These are phyloP conservation scores for Blastocystis sp. DNA, from an alignment of 352 stramenopile genomes.

Conservation along the genomic window DNA sequence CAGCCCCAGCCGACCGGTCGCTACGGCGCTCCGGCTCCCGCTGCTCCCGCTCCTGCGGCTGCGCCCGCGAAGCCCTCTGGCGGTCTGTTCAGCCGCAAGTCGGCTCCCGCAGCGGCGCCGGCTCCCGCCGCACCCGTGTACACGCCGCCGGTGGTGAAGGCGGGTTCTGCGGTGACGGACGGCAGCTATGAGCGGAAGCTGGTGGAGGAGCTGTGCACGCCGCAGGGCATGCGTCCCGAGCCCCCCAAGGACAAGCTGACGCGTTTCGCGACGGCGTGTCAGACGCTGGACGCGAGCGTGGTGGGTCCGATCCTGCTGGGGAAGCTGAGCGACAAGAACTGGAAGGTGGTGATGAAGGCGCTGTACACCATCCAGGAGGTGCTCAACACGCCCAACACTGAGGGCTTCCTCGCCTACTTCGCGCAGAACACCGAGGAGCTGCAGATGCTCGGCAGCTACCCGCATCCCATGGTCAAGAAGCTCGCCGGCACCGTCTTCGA, in stretches of 20 bases:
- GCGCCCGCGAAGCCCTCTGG: background rate
- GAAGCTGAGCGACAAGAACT: conserved; percentile 54
- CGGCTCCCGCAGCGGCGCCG: background rate
- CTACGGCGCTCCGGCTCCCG: conserved; percentile 9
- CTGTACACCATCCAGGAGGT: conserved; percentile 52
- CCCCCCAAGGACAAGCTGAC: conserved; percentile 54
- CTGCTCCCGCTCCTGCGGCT: background rate
- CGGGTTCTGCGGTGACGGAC: conserved; percentile 28
- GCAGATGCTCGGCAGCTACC: conserved; percentile 24
- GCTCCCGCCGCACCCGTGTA: conserved; percentile 6
- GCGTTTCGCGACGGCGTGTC: conserved; percentile 18
- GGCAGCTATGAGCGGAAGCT: conserved; percentile 52
- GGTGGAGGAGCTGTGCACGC: conserved; percentile 50
- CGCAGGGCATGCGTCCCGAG: conserved; percentile 47
- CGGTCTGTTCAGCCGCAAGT: background rate
- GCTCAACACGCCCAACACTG: conserved; percentile 30
- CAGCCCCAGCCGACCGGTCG: background rate
- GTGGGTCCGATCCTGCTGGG: conserved; percentile 50
- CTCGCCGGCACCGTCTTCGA: conserved; percentile 20
- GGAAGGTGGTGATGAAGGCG: conserved; percentile 56
- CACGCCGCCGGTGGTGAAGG: conserved; percentile 27
- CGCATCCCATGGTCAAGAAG: conserved; percentile 56
- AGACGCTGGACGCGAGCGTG: conserved; percentile 37
- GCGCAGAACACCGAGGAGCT: conserved; percentile 52
- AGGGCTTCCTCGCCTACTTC: conserved; percentile 48